Percentiles rank a stretch among this genome's conserved stretches.
phyloP scores from a whole-genome alignment of 345 rosid genomes.

The Citrus sp. region DNA sequence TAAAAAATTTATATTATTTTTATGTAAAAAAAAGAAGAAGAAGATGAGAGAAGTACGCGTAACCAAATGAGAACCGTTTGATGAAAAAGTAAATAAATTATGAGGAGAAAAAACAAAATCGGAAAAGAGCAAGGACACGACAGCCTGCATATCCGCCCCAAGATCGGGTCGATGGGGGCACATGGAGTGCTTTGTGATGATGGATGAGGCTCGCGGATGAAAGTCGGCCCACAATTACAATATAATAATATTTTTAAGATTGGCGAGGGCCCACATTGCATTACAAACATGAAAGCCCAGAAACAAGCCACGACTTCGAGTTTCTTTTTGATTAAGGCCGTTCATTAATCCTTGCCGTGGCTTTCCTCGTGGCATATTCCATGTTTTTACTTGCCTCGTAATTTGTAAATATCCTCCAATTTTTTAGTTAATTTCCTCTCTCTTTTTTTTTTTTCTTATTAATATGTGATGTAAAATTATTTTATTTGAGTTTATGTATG shows the following conservation, averaged over 20 bases:
- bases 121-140: background rate
- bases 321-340: background rate
- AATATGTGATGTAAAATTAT: no score
- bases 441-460: no score
- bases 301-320: conserved; percentile 12
- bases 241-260: background rate
- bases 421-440: no score
- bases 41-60: background rate
- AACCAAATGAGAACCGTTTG: no score
- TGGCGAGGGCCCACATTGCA: conserved; percentile 7
- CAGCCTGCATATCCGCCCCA: background rate
- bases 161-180: conserved; percentile 11
- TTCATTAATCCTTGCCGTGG: background rate
- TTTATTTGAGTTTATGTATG: no score
- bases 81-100: no score
- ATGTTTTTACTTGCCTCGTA: background rate
- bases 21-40: no score
- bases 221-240: conserved; percentile 13
- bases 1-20: no score
- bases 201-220: background rate
- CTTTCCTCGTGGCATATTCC: conserved; percentile 14
- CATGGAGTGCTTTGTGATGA: conserved; percentile 1
- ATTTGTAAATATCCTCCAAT: background rate
- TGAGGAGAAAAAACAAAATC: background rate
- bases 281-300: conserved; percentile 4